phyloP scores from a whole-genome alignment of 108 stramenopile genomes.

The Pseudonitzschia pungens region DNA sequence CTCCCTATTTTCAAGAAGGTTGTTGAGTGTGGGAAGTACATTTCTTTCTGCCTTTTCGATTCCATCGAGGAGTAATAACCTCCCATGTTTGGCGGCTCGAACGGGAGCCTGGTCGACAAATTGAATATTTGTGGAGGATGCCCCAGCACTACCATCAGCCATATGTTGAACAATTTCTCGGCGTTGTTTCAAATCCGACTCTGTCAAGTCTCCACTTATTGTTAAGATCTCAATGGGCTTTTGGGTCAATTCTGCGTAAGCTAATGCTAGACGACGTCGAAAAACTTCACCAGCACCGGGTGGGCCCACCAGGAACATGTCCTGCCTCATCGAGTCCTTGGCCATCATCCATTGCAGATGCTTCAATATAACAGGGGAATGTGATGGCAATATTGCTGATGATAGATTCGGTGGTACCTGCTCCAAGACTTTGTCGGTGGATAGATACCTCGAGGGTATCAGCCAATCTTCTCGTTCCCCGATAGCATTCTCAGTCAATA shows the following conservation, averaged over 20 bases:
- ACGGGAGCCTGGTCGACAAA: conserved; percentile 86
- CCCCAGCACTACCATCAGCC: not conserved
- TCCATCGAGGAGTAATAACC: conserved; percentile 84
- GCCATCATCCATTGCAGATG: conserved; percentile 87
- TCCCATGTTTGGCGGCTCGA: conserved; percentile 79
- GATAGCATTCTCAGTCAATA: not conserved
- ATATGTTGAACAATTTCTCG: conserved; percentile 42
- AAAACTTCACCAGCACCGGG: conserved; percentile 47
- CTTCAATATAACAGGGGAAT: conserved; percentile 12
- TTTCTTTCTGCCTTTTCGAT: conserved; percentile 85
- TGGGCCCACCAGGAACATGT: conserved; percentile 72
- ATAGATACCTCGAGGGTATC: conserved; percentile 8
- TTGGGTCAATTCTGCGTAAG: conserved; percentile 64
- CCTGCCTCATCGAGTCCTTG: conserved; percentile 81
- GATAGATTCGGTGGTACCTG: not conserved
- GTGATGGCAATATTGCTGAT: not conserved
- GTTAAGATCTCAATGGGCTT: conserved; percentile 71
- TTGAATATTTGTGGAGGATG: conserved; percentile 15
- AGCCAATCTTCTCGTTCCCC: conserved; percentile 1
- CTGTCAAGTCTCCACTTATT: conserved; percentile 75
- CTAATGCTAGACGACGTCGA: conserved; percentile 60
- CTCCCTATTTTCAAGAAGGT: conserved; percentile 85
- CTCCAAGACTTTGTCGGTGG: not conserved
- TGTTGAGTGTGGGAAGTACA: conserved; percentile 86
- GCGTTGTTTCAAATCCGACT: conserved; percentile 88